These are phyloP conservation scores for Fusarium equiseti DNA, from an alignment of 2,329 filamentous ascomycete species.

Conservation along the genomic window DNA sequence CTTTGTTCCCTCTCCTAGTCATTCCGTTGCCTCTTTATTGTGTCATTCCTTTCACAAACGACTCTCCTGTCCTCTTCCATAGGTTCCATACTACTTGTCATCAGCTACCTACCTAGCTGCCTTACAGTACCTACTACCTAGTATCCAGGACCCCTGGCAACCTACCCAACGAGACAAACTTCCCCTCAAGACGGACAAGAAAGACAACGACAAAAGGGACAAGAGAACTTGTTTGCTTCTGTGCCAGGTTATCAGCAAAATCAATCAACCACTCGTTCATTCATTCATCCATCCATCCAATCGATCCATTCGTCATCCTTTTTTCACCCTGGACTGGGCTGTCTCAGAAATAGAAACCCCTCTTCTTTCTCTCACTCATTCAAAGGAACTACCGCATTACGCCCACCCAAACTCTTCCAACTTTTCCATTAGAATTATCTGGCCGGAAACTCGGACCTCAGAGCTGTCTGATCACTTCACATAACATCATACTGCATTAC, in stretches of 20 bases:
- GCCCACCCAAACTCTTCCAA: constrained; percentile 5
- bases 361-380: constrained; percentile 6
- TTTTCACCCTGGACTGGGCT: constrained; percentile 27
- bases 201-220: constrained; percentile 17
- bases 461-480: constrained; percentile 1
- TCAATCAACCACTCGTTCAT: constrained; percentile 2
- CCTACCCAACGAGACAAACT: constrained; percentile 8
- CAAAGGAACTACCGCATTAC: background rate
- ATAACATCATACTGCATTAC: constrained; percentile 31
- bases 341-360: constrained; percentile 36
- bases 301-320: constrained; percentile 27
- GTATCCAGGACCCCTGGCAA: background rate
- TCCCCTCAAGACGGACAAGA: background rate
- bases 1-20: constrained; percentile 13
- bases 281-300: constrained; percentile 3
- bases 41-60: constrained; percentile 18
- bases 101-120: background rate
- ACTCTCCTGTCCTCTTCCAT: background rate
- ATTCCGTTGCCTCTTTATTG: background rate
- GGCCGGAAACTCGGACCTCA: constrained; percentile 28
- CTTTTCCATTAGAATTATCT: constrained; percentile 26
- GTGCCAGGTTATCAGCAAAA: constrained; percentile 10
- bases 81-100: background rate
- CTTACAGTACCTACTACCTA: background rate
- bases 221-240: constrained; percentile 39